Conservation (phyloP, 225 moss, liverwort and hornwort species). For the Sphagnum contortum region DNA sequence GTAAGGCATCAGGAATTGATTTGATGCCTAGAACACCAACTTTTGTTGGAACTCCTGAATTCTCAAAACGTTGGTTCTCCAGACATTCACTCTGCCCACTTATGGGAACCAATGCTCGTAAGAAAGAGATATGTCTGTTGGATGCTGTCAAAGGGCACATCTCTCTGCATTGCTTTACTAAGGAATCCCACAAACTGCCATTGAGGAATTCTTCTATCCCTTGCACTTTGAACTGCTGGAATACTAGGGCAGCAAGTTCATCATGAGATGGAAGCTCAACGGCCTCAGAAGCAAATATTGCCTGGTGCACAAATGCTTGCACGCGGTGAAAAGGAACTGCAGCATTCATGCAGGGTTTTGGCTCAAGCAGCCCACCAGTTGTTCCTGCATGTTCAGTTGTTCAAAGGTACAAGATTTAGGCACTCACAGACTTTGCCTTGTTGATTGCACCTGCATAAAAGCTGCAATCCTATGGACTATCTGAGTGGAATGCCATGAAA, state of each 20-base stretch:
- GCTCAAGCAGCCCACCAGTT: no score
- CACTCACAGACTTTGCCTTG: no score
- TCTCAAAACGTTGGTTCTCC: not conserved
- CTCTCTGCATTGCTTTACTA: constrained; percentile 16
- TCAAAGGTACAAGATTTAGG: no score
- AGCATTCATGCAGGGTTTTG: constrained; percentile 18
- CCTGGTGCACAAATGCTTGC: constrained; percentile 34
- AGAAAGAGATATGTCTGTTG: constrained; percentile 22
- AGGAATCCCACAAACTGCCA: constrained; percentile 31
- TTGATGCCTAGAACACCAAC: constrained; percentile 73
- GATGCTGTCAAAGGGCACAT: constrained; percentile 7
- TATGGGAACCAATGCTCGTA: constrained; percentile 29
- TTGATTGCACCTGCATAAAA: no score
- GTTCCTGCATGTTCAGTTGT: no score
- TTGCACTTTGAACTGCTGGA: constrained; percentile 56
- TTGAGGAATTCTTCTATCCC: constrained; percentile 52
- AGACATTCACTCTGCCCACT: constrained; percentile 5
- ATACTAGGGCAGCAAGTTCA: constrained; percentile 32
- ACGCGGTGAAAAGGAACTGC: constrained; percentile 39
- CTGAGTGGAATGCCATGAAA: no score
- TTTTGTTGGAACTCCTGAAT: constrained; percentile 3
- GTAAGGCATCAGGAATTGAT: constrained; percentile 46
- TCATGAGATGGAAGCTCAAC: constrained; percentile 14
- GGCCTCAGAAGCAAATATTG: constrained; percentile 19
- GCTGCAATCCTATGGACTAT: no score